Base-by-base conservation (phyloP, 2,329 filamentous ascomycete genomes). In the Aspergillus versicolor region DNA sequence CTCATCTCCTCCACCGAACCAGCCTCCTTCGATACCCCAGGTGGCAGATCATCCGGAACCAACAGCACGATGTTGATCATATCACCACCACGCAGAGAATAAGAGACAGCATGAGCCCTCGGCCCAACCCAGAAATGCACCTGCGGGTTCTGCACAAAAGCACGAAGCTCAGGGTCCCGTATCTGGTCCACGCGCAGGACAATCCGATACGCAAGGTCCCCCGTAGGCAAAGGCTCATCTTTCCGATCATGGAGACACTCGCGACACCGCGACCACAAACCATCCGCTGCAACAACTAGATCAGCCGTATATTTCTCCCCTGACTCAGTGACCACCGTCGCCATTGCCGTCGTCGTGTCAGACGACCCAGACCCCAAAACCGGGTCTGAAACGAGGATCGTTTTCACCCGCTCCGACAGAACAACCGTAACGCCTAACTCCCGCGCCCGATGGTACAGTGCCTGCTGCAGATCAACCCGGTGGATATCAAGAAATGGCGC, bases 41-140 rank as follows among this genome's bases (percentile, higher is more conserved):
- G 70, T 0, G 84, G 84, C 0, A 88, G 68, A 61, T 87, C 80
- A 65, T 90, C 87, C 0, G 88, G 87, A 9, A 84, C 81, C 1
- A 89, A 72, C 2, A 90, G 72, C 0, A 89, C 87, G 5, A 90
- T 79, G 56, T 90, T 90, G 61, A 84, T 87, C 76, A 86, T 80
- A 0, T 75, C 73, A 0, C 85, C 85, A 0, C 75, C 79, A 1
- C 84, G 78, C 50, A 90, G 67, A 0, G 69, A 71, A 68, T 89
- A 90, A 0, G 80, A 82, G 0, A 89, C 83, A 0, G 80, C 84
- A 64, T 90, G 86, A 2, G 82, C 77, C 1, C 77, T 77, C 0
- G 86, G 84, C 0, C 87, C 87, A 8, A 86, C 75, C 87, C 87
- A 90, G 66, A 87, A 85, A 61, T 85, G 79, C 11, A 81, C 78